phyloP scores from a whole-genome alignment of 495 filamentous ascomycete species.

The Neurospora sp. region DNA sequence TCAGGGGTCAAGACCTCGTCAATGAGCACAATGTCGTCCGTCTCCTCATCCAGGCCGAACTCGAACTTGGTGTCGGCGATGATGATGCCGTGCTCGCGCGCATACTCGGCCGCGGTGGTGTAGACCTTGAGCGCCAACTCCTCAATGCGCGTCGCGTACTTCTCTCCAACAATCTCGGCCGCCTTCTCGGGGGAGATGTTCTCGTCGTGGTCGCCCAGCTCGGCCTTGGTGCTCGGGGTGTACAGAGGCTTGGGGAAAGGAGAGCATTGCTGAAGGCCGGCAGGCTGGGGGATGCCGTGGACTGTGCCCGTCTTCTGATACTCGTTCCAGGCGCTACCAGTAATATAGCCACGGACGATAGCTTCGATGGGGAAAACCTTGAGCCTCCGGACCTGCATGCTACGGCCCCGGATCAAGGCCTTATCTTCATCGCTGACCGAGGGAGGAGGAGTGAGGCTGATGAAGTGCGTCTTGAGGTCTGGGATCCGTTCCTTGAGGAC shows the following conservation, averaged over 20 bases:
- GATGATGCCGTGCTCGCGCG: slow-evolving; percentile 70
- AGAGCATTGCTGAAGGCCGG: slow-evolving; percentile 62
- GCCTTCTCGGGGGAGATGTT: slow-evolving; percentile 77
- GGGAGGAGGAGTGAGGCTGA: slow-evolving; percentile 56
- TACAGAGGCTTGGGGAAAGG: slow-evolving; percentile 66
- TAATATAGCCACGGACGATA: slow-evolving; percentile 83
- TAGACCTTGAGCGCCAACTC: slow-evolving; percentile 64
- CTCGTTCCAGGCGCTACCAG: slow-evolving; percentile 84
- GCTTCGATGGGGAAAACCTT: slow-evolving; percentile 83
- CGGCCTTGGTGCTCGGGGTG: slow-evolving; percentile 87
- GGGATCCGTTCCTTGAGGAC: slow-evolving; percentile 58
- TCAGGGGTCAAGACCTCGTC: slow-evolving; percentile 89
- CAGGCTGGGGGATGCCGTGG: slow-evolving; percentile 59
- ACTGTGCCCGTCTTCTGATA: slow-evolving; percentile 63
- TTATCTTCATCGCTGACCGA: slow-evolving; percentile 31
- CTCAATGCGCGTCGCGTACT: slow-evolving; percentile 67
- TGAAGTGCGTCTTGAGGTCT: slow-evolving; percentile 62
- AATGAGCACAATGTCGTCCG: slow-evolving; percentile 68
- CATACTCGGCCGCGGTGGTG: slow-evolving; percentile 62
- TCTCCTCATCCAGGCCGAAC: slow-evolving; percentile 61
- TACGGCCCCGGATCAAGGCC: slow-evolving; percentile 51
- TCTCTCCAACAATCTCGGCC: slow-evolving; percentile 57
- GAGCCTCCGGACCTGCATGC: slow-evolving; percentile 74
- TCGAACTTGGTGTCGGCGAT: slow-evolving; percentile 59
- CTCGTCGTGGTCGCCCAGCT: slow-evolving; percentile 73